Conservation (phyloP, 352 stramenopile species). For the Phytophthora crassamura region DNA sequence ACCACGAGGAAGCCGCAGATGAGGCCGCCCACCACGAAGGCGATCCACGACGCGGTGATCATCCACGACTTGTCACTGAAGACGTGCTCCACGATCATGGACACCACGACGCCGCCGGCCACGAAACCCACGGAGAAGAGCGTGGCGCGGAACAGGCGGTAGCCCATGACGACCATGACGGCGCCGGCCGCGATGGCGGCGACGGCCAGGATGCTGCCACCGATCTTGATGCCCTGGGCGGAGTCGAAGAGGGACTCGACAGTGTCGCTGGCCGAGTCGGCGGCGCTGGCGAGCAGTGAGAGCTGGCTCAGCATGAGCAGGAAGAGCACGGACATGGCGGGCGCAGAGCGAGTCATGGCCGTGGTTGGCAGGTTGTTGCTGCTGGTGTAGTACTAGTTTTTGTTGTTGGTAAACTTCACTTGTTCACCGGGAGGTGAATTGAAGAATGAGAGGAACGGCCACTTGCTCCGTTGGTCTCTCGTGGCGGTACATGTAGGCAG, state of each 20-base stretch:
- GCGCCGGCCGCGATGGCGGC: constrained; percentile 40
- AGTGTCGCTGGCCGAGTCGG: constrained; percentile 40
- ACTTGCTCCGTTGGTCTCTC: too few species aligned
- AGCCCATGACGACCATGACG: constrained; percentile 52
- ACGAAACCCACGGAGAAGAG: constrained; percentile 67
- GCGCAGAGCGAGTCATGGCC: constrained; percentile 24
- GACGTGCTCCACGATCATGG: constrained; percentile 46
- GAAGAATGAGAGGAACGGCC: constrained; percentile 32
- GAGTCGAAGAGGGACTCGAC: constrained; percentile 57
- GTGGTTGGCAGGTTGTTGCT: background rate
- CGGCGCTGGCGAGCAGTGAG: constrained; percentile 12
- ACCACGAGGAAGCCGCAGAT: constrained; percentile 55
- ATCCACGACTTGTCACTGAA: constrained; percentile 59
- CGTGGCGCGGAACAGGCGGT: constrained; percentile 63
- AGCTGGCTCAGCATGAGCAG: constrained; percentile 31
- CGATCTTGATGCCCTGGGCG: constrained; percentile 40
- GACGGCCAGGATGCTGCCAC: constrained; percentile 46
- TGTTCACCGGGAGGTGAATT: constrained; percentile 25
- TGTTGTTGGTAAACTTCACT: constrained; percentile 3
- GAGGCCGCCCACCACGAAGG: constrained; percentile 60
- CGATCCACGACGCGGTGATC: constrained; percentile 63
- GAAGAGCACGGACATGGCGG: constrained; percentile 32
- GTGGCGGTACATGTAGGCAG: constrained; percentile 13
- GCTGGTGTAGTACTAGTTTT: constrained; percentile 10
- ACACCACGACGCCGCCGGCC: constrained; percentile 51